Conservation (phyloP, 495 filamentous ascomycete species). For the Viridothelium virens region DNA sequence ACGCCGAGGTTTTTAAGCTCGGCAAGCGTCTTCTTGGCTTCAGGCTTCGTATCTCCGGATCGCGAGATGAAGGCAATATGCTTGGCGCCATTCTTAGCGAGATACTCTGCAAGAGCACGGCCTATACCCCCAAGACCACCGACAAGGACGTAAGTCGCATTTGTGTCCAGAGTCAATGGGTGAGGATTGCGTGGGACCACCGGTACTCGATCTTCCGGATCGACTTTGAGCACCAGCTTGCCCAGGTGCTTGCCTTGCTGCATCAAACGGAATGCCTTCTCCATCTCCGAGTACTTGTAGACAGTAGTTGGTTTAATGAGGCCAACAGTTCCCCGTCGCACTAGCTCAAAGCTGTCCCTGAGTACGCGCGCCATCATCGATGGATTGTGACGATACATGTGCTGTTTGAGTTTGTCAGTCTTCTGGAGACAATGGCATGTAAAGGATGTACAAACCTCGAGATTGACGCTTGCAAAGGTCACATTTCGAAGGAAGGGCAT, state of each 20-base stretch:
- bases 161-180: slow-evolving; percentile 6
- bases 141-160: slow-evolving; percentile 36
- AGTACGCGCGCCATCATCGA: slow-evolving; percentile 9
- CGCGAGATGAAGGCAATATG: slow-evolving; percentile 25
- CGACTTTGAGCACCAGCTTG: slow-evolving; percentile 48
- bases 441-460: slow-evolving; percentile 28
- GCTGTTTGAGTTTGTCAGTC: not conserved
- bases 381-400: slow-evolving; percentile 11
- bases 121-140: slow-evolving; percentile 44
- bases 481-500: slow-evolving; percentile 19
- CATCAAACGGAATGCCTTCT: slow-evolving; percentile 49
- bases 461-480: slow-evolving; percentile 36
- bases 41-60: slow-evolving; percentile 4
- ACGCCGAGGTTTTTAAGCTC: not conserved
- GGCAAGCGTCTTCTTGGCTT: slow-evolving; percentile 11
- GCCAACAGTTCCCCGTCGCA: slow-evolving; percentile 2
- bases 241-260: slow-evolving; percentile 49
- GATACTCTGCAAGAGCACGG: slow-evolving; percentile 25
- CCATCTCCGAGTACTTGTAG: slow-evolving; percentile 36
- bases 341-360: slow-evolving; percentile 9
- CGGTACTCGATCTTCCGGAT: slow-evolving; percentile 19
- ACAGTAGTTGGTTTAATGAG: slow-evolving; percentile 32
- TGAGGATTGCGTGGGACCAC: slow-evolving; percentile 13
- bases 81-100: slow-evolving; percentile 23
- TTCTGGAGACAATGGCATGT: slow-evolving; percentile 4